These are phyloP conservation scores for Apiotrichum porosum DNA, from an alignment of 1,284 basidiomycete species.

Conservation along the genomic window DNA sequence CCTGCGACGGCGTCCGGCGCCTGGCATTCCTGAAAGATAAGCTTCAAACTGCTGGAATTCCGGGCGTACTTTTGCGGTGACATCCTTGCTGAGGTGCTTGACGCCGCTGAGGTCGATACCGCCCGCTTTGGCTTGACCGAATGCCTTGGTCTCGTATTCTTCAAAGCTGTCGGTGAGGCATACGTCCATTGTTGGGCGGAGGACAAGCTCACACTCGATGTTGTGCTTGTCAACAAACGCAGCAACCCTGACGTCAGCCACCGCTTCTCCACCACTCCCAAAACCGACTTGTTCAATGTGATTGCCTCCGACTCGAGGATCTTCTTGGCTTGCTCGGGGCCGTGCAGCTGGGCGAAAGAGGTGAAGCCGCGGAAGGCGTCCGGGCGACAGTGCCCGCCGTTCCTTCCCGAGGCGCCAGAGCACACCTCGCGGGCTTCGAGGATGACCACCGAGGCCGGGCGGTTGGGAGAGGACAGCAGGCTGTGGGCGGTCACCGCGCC, in stretches of 20 bases:
- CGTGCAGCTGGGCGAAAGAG: conserved; percentile 16
- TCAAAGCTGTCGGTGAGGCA: conserved; percentile 16
- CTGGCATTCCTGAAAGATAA: conserved; percentile 11
- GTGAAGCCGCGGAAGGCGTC: conserved; percentile 31
- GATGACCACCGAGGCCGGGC: conserved; percentile 14
- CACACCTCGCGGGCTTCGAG: conserved; percentile 34
- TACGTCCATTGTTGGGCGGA: conserved; percentile 25
- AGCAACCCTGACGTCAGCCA: conserved; percentile 14
- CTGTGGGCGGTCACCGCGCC: conserved; percentile 25
- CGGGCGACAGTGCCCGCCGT: conserved; percentile 34
- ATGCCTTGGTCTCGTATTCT: conserved; percentile 9
- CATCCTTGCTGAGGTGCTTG: conserved; percentile 7
- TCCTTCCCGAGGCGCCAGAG: conserved; percentile 31
- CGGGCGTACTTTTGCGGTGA: conserved; percentile 20
- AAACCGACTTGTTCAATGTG: too few species aligned
- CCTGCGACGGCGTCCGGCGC: conserved; percentile 19
- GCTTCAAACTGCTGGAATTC: too few species aligned
- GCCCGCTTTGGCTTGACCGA: conserved; percentile 13
- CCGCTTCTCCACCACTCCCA: too few species aligned
- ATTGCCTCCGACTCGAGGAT: conserved; percentile 22
- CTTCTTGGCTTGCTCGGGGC: conserved; percentile 23
- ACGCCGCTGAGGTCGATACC: conserved; percentile 21
- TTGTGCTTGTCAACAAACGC: conserved; percentile 20
- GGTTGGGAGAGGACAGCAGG: conserved; percentile 13
- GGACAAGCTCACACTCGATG: conserved; percentile 28